Base-by-base conservation (phyloP, 352 stramenopile genomes). In the Saprolegnia diclina region DNA sequence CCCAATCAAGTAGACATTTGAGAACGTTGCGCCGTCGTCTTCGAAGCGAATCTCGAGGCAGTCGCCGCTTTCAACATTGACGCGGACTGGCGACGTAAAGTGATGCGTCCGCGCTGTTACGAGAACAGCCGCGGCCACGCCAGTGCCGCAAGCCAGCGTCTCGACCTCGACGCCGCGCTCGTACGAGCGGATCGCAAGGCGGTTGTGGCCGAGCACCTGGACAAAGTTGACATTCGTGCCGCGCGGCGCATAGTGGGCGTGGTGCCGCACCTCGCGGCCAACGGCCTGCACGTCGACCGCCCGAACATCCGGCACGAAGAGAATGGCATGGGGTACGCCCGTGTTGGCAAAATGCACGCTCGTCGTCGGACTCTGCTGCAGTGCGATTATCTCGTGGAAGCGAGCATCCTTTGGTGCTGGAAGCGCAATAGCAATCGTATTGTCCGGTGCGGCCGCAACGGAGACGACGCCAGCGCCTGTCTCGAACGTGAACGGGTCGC, bases 191-290 rank as follows among this genome's bases (percentile, higher is more conserved):
- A 44, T 42, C 10, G 42, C n/a, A 13, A 69, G 50, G 35, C 50
- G 45, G 38, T 69, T 69, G 5, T 35, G 26, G 11, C 50, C 45
- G 18, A 69, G 13, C 13, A 69, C 40, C 19, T 69, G 63, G 22
- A 69, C 63, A 61, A 69, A 69, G 21, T 69, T 69, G 48, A 61
- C 63, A 29, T 69, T 69, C 16, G 63, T 61, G 37, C 63, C 63
- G 6, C 35, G 42, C 5, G 63, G 63, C 6, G n/a, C 46, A 46
- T 61, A 69, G 37, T 61, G 63, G 29, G 19, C 19, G 35, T 69
- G 63, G n/a, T 69, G n/a, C 9, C 63, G 63, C n/a, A 69, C 63
- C 6, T 69, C 63, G 18, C 45, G 46, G 13, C 63, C 63, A 19
- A 29, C 16, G 14, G 2, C 10, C 13, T n/a, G 32, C 19, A 69